Base-by-base conservation (phyloP, 1,284 basidiomycete species). In the Apiotrichum siamense region DNA sequence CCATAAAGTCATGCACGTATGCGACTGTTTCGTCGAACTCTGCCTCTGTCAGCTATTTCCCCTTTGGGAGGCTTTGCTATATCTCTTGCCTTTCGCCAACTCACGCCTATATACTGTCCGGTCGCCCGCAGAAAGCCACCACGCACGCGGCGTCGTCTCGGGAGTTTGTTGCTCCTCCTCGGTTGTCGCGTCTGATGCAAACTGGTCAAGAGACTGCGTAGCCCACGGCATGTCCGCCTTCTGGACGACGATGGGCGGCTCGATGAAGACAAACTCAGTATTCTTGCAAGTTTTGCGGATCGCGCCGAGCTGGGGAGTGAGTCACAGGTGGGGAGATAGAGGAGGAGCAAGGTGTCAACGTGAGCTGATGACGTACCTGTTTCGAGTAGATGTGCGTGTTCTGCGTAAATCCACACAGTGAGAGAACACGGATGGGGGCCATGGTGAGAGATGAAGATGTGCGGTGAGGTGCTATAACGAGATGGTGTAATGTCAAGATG, bases 331-430 rank as follows among this genome's bases (percentile, higher is more conserved):
- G 33, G 7, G 18, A n/a, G 33, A 35, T 7, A 12, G 7, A 7
- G 33, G 17, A 36, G 31, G 49, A 36, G 57, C 26, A 23, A 27
- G 21, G 11, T 29, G n/a, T n/a, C n/a, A n/a, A n/a, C n/a, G n/a
- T n/a, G n/a, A 46, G 37, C 48, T 15, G 17, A 24, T 42, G 23
- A 35, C 24, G 13, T 20, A 87, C 88, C 69, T 87, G 80, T 75
- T 87, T 90, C 65, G 79, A 84, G 72, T 90, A 86, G 59, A 89
- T 84, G 45, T 64, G 76, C 4, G 83, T 85, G 62, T 87, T 91
- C 70, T 92, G 89, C 6, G 87, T 82, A 67, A 86, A 88, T 20
- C 89, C 90, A 56, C 60, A 61, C 15, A 73, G 57, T 17, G 63
- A 56, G 52, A 70, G 57, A 23, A 72, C 60, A 45, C 69, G 61